Base-by-base conservation (phyloP, 1,284 basidiomycete genomes). In the Moesziomyces globuligerus region DNA sequence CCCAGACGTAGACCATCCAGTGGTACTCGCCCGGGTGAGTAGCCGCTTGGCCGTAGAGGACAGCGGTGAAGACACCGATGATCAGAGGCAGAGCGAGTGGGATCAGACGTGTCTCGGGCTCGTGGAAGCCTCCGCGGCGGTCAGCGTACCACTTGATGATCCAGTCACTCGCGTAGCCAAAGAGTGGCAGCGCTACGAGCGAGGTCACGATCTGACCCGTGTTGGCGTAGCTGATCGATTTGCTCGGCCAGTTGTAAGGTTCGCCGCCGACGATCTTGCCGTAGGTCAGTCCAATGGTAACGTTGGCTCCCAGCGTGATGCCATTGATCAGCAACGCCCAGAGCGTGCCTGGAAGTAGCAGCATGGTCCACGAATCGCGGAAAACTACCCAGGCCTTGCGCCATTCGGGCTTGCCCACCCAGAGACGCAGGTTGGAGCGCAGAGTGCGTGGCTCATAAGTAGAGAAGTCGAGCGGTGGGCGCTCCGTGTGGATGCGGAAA, bases 271-370 rank as follows among this genome's bases (percentile, higher is more conserved):
- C 32, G 20, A 53, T 46, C n/a, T 9, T 28, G 10, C 51, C 43
- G 26, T 53, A 53, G 9, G 51, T 53, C 43, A 53, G 37, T 6
- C 42, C 43, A 26, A 53, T 44, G 23, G 51, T 41, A 25, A 53
- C 46, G 43, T 53, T 53, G 37, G 23, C 23, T 36, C 51, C 51
- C 15, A 53, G 38, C 25, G 51, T 53, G 37, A 53, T 34, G 20
- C 51, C 51, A 37, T 53, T 53, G 51, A 53, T 53, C 26, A 29
- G 23, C 51, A 53, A 25, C 7, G 51, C 51, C 51, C 51, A 53
- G 26, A 53, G 28, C 6, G 38, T 41, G 43, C 44, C 44, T 20
- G 51, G 51, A 20, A 53, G 28, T 7, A 44, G 11, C 20, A 53
- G 9, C 43, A 53, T 26, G 25, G 43, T 46, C 51, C 51, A 53